phyloP scores from a whole-genome alignment of 2,329 filamentous ascomycete genomes.

The Fusarium sp. region DNA sequence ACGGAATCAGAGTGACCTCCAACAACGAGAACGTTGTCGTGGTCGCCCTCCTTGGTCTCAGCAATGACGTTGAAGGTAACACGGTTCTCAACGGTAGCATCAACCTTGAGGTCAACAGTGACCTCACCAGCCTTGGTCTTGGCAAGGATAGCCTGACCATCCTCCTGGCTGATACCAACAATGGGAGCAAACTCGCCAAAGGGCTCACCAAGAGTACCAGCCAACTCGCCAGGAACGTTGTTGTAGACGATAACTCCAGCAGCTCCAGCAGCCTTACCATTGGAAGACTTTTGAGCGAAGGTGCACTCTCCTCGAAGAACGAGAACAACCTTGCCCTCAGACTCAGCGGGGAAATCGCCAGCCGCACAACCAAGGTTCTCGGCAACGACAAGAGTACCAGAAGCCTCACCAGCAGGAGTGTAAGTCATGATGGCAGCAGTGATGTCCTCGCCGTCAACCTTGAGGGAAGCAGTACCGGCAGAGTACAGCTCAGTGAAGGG shows the following conservation, averaged over 20 bases:
- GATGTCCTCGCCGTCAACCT: constrained; percentile 48
- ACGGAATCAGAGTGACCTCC: constrained; percentile 64
- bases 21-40: constrained; percentile 61
- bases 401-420: constrained; percentile 61
- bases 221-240: constrained; percentile 63
- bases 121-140: constrained; percentile 50
- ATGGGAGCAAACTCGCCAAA: constrained; percentile 62
- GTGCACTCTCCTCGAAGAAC: constrained; percentile 70
- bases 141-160: constrained; percentile 53
- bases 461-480: constrained; percentile 49
- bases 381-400: constrained; percentile 59
- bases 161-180: constrained; percentile 64
- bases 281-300: constrained; percentile 68
- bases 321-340: constrained; percentile 69
- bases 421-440: constrained; percentile 58
- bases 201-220: constrained; percentile 67
- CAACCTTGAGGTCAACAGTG: constrained; percentile 55
- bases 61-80: constrained; percentile 65
- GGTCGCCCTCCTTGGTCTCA: constrained; percentile 62
- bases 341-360: constrained; percentile 64
- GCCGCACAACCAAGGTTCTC: constrained; percentile 66
- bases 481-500: constrained; percentile 57
- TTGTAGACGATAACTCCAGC: constrained; percentile 71
- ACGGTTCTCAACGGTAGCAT: constrained; percentile 61
- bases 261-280: constrained; percentile 69